phyloP scores from a whole-genome alignment of 192 early-diverging fungal genomes.

The Glomus cerebriforme region DNA sequence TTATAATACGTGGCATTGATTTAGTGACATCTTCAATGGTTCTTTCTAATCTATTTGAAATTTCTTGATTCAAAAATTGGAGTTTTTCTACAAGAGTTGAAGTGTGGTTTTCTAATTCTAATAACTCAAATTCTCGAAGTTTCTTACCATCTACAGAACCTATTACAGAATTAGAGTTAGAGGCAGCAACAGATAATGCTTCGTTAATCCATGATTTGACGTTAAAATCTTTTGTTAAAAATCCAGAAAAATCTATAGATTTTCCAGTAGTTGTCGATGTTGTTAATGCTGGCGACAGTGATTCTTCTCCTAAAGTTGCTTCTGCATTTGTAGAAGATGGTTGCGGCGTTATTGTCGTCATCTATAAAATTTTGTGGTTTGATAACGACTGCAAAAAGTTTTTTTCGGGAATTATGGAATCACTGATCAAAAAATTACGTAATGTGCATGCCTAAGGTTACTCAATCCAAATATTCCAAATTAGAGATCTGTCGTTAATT shows the following conservation, averaged over 20 bases:
- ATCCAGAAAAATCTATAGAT: constrained; percentile 35
- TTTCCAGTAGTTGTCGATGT: neutral
- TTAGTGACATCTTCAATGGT: constrained; percentile 58
- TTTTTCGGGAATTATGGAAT: too few relatives aligned
- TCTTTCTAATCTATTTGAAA: constrained; percentile 53
- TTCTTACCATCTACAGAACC: neutral
- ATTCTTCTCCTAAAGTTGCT: neutral
- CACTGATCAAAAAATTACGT: too few relatives aligned
- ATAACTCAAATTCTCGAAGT: constrained; percentile 14
- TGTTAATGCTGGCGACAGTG: neutral
- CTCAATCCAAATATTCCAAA: neutral
- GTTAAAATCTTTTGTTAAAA: constrained; percentile 53
- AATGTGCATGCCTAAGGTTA: neutral
- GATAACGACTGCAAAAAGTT: neutral
- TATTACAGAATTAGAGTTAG: neutral
- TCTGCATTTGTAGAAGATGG: neutral
- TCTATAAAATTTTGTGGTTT: neutral
- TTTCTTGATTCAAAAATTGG: constrained; percentile 58
- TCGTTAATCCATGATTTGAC: constrained; percentile 71
- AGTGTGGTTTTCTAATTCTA: constrained; percentile 23
- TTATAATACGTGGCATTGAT: constrained; percentile 60
- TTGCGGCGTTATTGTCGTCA: neutral
- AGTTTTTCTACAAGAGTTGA: constrained; percentile 49
- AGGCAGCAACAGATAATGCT: constrained; percentile 36
- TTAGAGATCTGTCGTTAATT: neutral